phyloP scores from a whole-genome alignment of 441 rosid species.

The Arabidopsis hybrid region DNA sequence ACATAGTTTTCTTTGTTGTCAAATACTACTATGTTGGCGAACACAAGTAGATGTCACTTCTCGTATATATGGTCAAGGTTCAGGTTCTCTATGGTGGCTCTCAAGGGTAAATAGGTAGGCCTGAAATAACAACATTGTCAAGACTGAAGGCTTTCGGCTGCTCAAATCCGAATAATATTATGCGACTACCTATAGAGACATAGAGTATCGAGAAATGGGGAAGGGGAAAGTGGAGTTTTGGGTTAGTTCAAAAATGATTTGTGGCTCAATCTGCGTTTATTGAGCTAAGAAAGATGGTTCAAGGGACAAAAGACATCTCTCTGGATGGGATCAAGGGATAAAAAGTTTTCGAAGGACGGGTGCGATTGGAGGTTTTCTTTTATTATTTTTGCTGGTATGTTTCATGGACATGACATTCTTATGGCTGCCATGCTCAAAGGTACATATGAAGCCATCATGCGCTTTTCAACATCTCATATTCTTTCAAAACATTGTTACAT shows the following conservation, averaged over 20 bases:
- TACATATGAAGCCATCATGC: slow-evolving; percentile 1
- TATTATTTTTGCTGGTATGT: neutral
- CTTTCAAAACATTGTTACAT: neutral
- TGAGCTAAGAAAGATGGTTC: neutral
- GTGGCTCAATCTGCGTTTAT: neutral
- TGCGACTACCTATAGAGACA: neutral
- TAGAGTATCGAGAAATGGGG: neutral
- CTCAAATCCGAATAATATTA: too few species aligned
- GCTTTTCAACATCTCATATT: slow-evolving; percentile 26
- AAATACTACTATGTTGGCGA: too few species aligned
- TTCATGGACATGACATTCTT: neutral
- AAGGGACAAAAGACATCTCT: neutral
- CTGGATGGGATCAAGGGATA: neutral
- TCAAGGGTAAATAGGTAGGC: neutral
- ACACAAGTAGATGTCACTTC: too few species aligned
- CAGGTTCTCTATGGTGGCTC: neutral
- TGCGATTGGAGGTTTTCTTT: neutral
- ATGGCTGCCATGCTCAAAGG: slow-evolving; percentile 1
- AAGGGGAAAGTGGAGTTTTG: neutral
- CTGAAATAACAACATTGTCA: neutral
- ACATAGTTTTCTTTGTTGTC: too few species aligned
- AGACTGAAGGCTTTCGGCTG: too few species aligned
- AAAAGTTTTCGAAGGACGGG: neutral
- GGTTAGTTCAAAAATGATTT: neutral
- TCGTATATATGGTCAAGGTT: neutral